A percentile compares a stretch with the other conserved stretches of the same genome.
Conservation (phyloP, 164 flowering plant genomes). For the Cinnamomum micranthum region DNA sequence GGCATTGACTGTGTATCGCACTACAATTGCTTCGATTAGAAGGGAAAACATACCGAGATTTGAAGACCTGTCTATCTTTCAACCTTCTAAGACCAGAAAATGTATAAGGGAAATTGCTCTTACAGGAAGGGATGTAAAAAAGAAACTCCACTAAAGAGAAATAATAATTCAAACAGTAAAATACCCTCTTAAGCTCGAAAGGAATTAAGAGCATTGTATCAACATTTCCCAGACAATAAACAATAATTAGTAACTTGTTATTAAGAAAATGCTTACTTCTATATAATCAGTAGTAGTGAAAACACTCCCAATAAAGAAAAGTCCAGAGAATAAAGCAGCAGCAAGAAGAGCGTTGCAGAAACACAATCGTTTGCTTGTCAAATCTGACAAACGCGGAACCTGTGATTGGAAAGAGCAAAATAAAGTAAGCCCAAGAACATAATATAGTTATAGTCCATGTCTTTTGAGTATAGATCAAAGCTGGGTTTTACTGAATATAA, state of each 20-base stretch:
- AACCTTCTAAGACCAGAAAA: not conserved
- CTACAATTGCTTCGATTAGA: not conserved
- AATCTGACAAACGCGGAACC: conserved; percentile 39
- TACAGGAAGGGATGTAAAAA: not conserved
- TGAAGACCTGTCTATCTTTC: not conserved
- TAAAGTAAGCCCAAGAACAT: not conserved
- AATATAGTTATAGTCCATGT: not conserved
- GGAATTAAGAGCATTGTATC: no score
- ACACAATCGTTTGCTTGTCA: conserved; percentile 42
- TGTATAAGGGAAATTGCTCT: not conserved
- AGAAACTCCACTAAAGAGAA: not conserved
- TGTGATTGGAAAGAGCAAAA: conserved; percentile 15
- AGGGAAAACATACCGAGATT: not conserved
- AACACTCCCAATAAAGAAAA: conserved; percentile 33
- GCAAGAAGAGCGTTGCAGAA: conserved; percentile 40
- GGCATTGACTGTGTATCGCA: not conserved
- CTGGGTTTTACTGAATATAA: no score
- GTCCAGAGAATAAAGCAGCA: conserved; percentile 41
- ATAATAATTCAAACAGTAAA: not conserved
- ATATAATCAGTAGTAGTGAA: conserved; percentile 25
- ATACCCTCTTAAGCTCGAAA: not conserved
- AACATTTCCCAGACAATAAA: not conserved
- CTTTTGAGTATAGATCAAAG: not conserved
- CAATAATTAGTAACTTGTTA: not conserved
- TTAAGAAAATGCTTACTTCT: conserved; percentile 13